Evolutionary conservation across 2,329 filamentous ascomycete genomes (phyloP), one percentile per base, ranked within the genome.

Genomic region (Ophiostoma australiae): DNA sequence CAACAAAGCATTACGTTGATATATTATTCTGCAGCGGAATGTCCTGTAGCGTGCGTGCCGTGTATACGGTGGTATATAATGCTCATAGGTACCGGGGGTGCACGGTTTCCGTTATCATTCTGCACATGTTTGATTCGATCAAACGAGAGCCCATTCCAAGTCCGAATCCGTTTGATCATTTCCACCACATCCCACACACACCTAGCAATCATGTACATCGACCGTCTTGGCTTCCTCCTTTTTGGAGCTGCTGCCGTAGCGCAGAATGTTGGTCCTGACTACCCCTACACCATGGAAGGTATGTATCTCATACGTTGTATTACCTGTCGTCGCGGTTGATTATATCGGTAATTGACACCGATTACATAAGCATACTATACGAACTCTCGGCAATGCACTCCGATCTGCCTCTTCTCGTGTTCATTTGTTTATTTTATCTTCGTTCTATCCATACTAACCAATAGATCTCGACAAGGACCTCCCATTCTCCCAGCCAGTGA

Each of bases 401-500:
- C 52, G 52, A 58, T 58, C 52, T 23, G n/a, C n/a, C 23, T 27
- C 8, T 13, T 58, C 52, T 23, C 8, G 17, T 27, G n/a, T 27
- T 27, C 11, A n/a, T 4, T 58, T 27, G 44, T 7, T 48, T 17
- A 17, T 44, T 44, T 44, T 48, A 58, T 23, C n/a, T 27, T 15
- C 13, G 27, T 31, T 13, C 11, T 17, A 55, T 20, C 13, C 7
- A 10, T 31, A n/a, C 39, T 52, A 55, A 55, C 58, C 7, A 4
- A 31, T 27, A 73, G 72, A 73, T 61, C 70, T 73, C 35, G 72
- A 73, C 31, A 70, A 69, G 48, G 70, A 73, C 35, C 69, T 73
- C 3, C 72, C 72, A 2, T 73, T 73, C 35, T 73, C 72, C 8
- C 70, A 72, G 52, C 72, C 72, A 4, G 72, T 73, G 33, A 73